Conservation (phyloP, 305 asterid species). For the Striga hermonthica region DNA sequence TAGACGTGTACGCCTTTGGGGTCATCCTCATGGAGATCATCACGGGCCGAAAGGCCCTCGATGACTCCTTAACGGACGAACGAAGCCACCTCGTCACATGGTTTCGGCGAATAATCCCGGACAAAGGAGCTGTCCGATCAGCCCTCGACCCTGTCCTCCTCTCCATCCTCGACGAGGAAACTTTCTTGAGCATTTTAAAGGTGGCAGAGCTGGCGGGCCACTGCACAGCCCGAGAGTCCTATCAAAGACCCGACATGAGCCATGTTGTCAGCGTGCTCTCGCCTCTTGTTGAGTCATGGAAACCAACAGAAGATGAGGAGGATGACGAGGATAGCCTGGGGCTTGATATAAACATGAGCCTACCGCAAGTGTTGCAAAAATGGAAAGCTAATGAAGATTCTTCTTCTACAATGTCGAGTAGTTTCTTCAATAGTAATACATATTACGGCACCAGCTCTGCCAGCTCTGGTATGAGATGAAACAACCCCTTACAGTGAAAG, state of each 20-base stretch:
- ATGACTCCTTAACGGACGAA: slow-evolving; percentile 62
- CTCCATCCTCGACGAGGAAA: slow-evolving; percentile 45
- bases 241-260: slow-evolving; percentile 75
- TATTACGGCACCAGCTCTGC: too few relatives aligned
- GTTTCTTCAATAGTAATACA: too few relatives aligned
- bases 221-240: slow-evolving; percentile 72
- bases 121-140: slow-evolving; percentile 40
- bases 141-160: slow-evolving; percentile 48
- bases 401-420: too few relatives aligned
- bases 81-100: slow-evolving; percentile 58
- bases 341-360: too few relatives aligned
- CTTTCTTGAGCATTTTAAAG: slow-evolving; percentile 46
- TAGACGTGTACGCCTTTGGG: slow-evolving; percentile 84
- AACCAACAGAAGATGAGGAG: too few relatives aligned
- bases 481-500: too few relatives aligned
- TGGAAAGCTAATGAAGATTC: too few relatives aligned
- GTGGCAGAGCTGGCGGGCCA: slow-evolving; percentile 75
- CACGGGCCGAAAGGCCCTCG: slow-evolving; percentile 69
- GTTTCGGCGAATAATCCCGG: slow-evolving; percentile 51
- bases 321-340: too few relatives aligned
- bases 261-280: slow-evolving; percentile 35
- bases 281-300: too few relatives aligned
- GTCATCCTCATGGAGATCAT: slow-evolving; percentile 81
- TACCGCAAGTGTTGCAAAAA: too few relatives aligned
- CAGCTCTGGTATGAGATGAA: too few relatives aligned